Base-by-base conservation (phyloP, 208 protist species). In the Trypanosoma lewisi region DNA sequence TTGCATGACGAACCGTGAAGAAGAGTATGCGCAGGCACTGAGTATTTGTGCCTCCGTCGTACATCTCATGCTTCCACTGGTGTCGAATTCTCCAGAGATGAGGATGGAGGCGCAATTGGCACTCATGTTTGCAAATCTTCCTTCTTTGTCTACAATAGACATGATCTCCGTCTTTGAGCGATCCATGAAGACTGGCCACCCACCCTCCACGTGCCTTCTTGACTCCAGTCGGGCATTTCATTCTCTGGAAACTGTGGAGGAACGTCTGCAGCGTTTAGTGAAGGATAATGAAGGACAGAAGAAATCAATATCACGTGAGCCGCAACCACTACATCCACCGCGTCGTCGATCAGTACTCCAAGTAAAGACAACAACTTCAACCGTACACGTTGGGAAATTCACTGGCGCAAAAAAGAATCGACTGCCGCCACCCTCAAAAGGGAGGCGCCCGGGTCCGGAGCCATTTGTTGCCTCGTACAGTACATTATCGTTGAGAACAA, bases 1-100 rank as follows among this genome's bases (percentile, higher is more conserved):
- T 42, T 66, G 53, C 19, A 59, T 78, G 28, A 64, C 74, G 33
- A 79, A 80, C 31, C 67, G 72, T 23, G 70, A 85, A 52, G 70
- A 65, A n/a, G 87, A 94, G 64, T 94, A 90, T 63, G 69, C 56
- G 4, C 71, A 91, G 50, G 82, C 87, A 45, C 63, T 94, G 2
- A 68, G 67, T 59, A 67, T 73, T 28, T 87, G 81, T 31, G 68
- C 80, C 17, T 69, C 67, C 0, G 73, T 83, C 4, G 67, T 93
- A 21, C 73, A 73, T 41, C 41, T 45, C 1, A 70, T 80, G 19
- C 53, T 88, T 31, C 78, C 83, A n/a, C 42, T 78, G 16, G 45
- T 66, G 7, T 45, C 63, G 8, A 47, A 50, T 48, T 48, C 27
- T 54, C 50, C 59, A 47, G 21, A 16, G 30, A 49, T 54, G 19